A percentile compares a stretch with the other conserved stretches of the same genome.
Conservation (phyloP, 768 basidiomycete species). For the Suillus bovinus region DNA sequence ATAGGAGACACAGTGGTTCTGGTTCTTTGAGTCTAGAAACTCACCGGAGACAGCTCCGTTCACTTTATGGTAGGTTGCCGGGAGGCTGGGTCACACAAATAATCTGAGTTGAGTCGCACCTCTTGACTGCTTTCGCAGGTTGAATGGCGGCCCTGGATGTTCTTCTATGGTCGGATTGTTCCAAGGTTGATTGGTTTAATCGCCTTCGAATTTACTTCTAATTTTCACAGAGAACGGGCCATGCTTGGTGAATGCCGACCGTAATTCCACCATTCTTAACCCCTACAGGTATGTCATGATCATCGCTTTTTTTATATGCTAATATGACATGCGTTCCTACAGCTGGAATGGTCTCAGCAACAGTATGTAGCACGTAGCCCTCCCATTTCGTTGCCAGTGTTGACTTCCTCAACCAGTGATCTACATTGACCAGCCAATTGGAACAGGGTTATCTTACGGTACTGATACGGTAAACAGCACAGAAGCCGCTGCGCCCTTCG, state of each 20-base stretch:
- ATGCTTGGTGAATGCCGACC: conserved; percentile 57
- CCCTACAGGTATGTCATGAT: conserved; percentile 50
- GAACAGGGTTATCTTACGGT: conserved; percentile 30
- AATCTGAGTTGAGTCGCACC: neutral
- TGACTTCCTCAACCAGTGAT: conserved; percentile 44
- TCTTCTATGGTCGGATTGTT: conserved; percentile 66
- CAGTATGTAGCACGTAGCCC: conserved; percentile 38
- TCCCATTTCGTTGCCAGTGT: neutral
- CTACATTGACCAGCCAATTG: conserved; percentile 71
- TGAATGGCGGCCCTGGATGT: too few species aligned
- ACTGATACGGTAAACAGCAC: too few species aligned
- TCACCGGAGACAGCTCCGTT: conserved; percentile 63
- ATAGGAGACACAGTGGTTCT: conserved; percentile 62
- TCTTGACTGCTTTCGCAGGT: conserved; percentile 29
- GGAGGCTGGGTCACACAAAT: neutral
- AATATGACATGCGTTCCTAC: neutral
- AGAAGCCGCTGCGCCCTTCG: too few species aligned
- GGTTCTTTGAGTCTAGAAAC: conserved; percentile 69
- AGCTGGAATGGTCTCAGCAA: conserved; percentile 74
- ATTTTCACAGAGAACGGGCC: conserved; percentile 57
- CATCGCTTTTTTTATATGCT: neutral
- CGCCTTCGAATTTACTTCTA: neutral
- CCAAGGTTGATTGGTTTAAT: conserved; percentile 42
- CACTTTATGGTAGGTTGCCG: conserved; percentile 53
- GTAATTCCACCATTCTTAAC: conserved; percentile 53